phyloP scores from a whole-genome alignment of 2,329 filamentous ascomycete genomes.

The Venturia pyrina region DNA sequence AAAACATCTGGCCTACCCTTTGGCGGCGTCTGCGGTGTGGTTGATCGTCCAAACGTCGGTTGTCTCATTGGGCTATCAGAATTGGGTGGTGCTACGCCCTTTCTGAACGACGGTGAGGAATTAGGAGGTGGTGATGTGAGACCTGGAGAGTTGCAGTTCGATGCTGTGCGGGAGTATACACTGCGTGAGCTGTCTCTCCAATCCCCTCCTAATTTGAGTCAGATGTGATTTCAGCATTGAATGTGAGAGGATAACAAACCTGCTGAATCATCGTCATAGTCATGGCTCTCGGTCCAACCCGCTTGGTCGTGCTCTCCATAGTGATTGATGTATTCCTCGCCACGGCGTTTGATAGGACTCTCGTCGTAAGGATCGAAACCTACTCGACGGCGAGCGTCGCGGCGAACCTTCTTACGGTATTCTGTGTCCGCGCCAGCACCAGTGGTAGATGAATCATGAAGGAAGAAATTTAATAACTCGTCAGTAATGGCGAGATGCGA shows the following conservation, averaged over 20 bases:
- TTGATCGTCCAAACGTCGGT: not conserved
- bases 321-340: slow-evolving; percentile 50
- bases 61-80: not conserved
- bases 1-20: not conserved
- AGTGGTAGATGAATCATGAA: slow-evolving; percentile 58
- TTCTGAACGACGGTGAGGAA: not conserved
- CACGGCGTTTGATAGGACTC: slow-evolving; percentile 54
- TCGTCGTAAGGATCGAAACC: slow-evolving; percentile 67
- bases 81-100: not conserved
- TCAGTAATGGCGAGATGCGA: slow-evolving; percentile 86
- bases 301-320: not conserved
- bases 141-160: slow-evolving; percentile 1
- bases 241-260: not conserved
- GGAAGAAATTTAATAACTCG: slow-evolving; percentile 79
- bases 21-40: not conserved
- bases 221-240: not conserved
- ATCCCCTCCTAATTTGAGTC: not conserved
- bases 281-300: not conserved
- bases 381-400: slow-evolving; percentile 50
- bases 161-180: not conserved
- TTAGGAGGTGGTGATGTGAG: not conserved
- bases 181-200: not conserved
- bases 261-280: not conserved
- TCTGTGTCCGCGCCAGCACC: slow-evolving; percentile 54
- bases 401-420: slow-evolving; percentile 48